phyloP scores from a whole-genome alignment of 164 flowering plant species.

The Protea cynaroides region DNA sequence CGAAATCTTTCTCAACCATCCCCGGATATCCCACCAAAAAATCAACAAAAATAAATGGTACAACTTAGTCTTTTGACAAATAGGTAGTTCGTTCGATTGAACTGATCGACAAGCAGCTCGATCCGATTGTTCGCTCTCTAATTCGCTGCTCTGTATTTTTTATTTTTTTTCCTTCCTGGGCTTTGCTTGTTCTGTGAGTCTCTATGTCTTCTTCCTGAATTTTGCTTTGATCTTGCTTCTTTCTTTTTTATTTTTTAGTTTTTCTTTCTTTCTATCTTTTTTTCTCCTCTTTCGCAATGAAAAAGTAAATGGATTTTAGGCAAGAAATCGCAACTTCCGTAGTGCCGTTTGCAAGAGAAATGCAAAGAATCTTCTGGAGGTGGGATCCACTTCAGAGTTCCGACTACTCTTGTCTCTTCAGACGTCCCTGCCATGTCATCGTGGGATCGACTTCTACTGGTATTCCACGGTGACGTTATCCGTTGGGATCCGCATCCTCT shows the following conservation, averaged over 20 bases:
- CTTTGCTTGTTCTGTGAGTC: too few species aligned
- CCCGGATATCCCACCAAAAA: neutral
- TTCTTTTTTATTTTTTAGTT: too few species aligned
- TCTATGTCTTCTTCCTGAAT: too few species aligned
- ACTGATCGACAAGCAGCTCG: slow-evolving; percentile 12
- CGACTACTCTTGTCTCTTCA: too few species aligned
- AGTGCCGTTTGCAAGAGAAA: slow-evolving; percentile 14
- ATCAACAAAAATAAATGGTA: slow-evolving; percentile 6
- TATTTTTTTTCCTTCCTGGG: neutral
- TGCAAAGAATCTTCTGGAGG: slow-evolving; percentile 4
- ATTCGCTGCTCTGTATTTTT: neutral
- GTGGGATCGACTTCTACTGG: neutral
- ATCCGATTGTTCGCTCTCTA: slow-evolving; percentile 9
- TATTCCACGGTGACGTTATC: neutral
- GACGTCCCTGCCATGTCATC: neutral
- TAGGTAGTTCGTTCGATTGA: slow-evolving; percentile 9
- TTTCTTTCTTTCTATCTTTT: too few species aligned
- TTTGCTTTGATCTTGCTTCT: too few species aligned
- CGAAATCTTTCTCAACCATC: neutral
- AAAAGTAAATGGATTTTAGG: slow-evolving; percentile 14
- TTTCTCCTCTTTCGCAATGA: too few species aligned
- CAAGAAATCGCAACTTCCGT: slow-evolving; percentile 24
- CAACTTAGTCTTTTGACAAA: neutral
- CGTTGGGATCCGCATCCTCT: too few species aligned
- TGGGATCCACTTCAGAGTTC: neutral